These are phyloP conservation scores for Pichia phayaonensis DNA, from an alignment of 805 yeast genomes.

Conservation along the genomic window DNA sequence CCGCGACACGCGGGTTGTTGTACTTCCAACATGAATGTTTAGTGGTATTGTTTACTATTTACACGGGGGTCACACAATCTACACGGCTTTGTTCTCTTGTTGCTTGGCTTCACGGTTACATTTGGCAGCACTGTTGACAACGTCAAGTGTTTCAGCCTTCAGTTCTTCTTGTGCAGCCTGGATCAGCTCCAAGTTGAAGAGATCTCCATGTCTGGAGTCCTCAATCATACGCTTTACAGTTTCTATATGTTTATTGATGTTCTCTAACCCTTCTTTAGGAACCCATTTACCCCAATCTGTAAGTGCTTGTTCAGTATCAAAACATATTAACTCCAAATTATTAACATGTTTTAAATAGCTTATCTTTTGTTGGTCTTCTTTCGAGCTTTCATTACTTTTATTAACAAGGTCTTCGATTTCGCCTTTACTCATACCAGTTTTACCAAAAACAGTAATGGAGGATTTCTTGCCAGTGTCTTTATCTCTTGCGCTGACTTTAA, in stretches of 20 bases:
- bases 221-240: constrained; percentile 24
- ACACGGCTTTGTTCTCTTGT: background rate
- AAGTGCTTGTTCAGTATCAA: constrained; percentile 31
- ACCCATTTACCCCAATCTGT: constrained; percentile 19
- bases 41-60: background rate
- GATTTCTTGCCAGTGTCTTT: constrained; percentile 91
- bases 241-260: constrained; percentile 16
- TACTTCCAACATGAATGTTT: background rate
- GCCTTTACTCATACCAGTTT: constrained; percentile 83
- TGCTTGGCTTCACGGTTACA: constrained; percentile 12
- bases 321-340: constrained; percentile 35
- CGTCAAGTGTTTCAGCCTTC: constrained; percentile 22
- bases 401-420: constrained; percentile 88
- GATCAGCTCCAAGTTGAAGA: constrained; percentile 23
- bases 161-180: constrained; percentile 31
- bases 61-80: background rate
- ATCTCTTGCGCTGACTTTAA: constrained; percentile 91
- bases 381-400: constrained; percentile 84
- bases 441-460: constrained; percentile 92
- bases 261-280: constrained; percentile 10
- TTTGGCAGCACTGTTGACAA: constrained; percentile 24
- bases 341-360: constrained; percentile 69
- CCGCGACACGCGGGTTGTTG: background rate
- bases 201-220: constrained; percentile 25
- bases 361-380: constrained; percentile 48